These are phyloP conservation scores for Plectosphaerella plurivora DNA, from an alignment of 2,329 filamentous ascomycete genomes.

Conservation along the genomic window DNA sequence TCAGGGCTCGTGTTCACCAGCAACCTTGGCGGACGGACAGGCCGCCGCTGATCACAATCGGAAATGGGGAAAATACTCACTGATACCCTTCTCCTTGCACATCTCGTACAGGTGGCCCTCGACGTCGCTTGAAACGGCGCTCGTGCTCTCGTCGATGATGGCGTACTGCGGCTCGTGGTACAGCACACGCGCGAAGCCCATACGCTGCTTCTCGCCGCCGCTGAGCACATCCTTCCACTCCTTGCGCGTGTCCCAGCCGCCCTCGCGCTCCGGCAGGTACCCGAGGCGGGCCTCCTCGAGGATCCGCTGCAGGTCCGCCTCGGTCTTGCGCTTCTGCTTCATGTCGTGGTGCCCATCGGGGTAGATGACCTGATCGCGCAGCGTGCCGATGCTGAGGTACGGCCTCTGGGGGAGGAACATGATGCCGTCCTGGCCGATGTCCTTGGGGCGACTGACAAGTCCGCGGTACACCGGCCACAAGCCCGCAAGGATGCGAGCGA, in stretches of 20 bases:
- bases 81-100: constrained; percentile 90
- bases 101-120: constrained; percentile 91
- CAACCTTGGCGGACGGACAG: too few species aligned
- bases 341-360: constrained; percentile 94
- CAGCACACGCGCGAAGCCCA: constrained; percentile 83
- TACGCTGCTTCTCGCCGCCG: constrained; percentile 93
- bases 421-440: constrained; percentile 79
- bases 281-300: constrained; percentile 82
- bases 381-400: constrained; percentile 85
- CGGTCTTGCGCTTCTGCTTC: constrained; percentile 72
- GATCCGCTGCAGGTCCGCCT: constrained; percentile 71
- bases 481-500: constrained; percentile 81
- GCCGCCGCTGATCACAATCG: too few species aligned
- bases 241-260: constrained; percentile 93
- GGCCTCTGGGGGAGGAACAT: constrained; percentile 97
- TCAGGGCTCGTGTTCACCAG: neutral
- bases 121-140: constrained; percentile 88
- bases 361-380: constrained; percentile 97
- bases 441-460: constrained; percentile 80
- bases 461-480: constrained; percentile 96
- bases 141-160: constrained; percentile 93
- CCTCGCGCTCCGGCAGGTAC: constrained; percentile 87
- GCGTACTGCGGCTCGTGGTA: constrained; percentile 96
- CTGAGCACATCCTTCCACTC: constrained; percentile 99
- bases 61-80: constrained; percentile 44